Evolutionary conservation across 768 basidiomycete genomes (phyloP).

Genomic region (Asterophora parasitica): DNA sequence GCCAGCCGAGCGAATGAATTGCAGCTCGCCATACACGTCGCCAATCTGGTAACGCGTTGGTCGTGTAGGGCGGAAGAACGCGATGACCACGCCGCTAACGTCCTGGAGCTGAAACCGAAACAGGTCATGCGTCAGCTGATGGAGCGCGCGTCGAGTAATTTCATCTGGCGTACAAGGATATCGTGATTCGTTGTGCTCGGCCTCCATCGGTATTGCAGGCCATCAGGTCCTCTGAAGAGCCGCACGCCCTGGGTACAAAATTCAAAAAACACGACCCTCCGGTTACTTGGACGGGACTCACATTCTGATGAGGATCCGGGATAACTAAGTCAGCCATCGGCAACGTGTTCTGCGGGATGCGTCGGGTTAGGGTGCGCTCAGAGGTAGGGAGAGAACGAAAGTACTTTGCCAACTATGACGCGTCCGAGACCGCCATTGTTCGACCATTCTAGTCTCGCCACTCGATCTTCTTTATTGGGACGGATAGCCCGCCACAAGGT

Average conservation of each 20-base stretch:
- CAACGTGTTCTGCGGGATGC: slow-evolving; percentile 53
- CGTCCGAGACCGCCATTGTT: slow-evolving; percentile 79
- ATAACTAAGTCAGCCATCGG: slow-evolving; percentile 83
- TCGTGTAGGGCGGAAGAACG: slow-evolving; percentile 75
- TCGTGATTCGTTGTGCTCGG: slow-evolving; percentile 57
- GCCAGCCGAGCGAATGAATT: slow-evolving; percentile 75
- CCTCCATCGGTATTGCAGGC: slow-evolving; percentile 75
- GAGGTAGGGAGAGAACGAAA: slow-evolving; percentile 15
- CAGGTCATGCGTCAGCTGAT: slow-evolving; percentile 11
- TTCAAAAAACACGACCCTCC: slow-evolving; percentile 11
- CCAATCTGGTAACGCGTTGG: slow-evolving; percentile 80
- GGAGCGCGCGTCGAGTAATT: slow-evolving; percentile 15
- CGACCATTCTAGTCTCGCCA: slow-evolving; percentile 86
- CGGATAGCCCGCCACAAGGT: slow-evolving; percentile 80
- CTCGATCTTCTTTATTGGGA: slow-evolving; percentile 80
- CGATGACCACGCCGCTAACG: slow-evolving; percentile 61
- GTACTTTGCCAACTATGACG: slow-evolving; percentile 79
- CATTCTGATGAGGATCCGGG: slow-evolving; percentile 56
- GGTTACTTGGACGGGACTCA: slow-evolving; percentile 30
- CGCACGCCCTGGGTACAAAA: slow-evolving; percentile 46
- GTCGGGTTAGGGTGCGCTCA: slow-evolving; percentile 22
- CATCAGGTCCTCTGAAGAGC: slow-evolving; percentile 79
- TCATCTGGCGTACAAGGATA: slow-evolving; percentile 45
- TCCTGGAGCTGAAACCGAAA: slow-evolving; percentile 60
- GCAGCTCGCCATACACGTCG: slow-evolving; percentile 82